A percentile compares a stretch with the other conserved stretches of the same genome.
These are phyloP conservation scores for Sideroxylon spinosum DNA, from an alignment of 179 eudicot genomes.

Conservation along the genomic window DNA sequence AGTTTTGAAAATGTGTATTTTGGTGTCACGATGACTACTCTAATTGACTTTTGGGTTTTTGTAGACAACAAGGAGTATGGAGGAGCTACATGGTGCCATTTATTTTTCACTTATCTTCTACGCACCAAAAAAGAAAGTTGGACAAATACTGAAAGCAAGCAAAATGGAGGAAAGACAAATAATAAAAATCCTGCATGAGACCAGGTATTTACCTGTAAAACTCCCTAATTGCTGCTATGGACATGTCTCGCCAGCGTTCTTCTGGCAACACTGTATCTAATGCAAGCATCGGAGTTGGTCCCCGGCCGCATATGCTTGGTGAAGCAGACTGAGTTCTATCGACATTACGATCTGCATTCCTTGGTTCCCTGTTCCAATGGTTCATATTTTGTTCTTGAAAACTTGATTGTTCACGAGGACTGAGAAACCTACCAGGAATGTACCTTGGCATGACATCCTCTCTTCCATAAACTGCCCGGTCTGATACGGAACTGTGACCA, in stretches of 20 bases:
- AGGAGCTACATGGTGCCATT: not conserved
- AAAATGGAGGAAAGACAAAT: not conserved
- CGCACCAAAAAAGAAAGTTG: not conserved
- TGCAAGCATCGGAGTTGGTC: conserved; percentile 25
- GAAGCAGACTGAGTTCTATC: conserved; percentile 46
- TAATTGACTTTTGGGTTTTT: not conserved
- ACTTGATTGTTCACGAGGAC: conserved; percentile 42
- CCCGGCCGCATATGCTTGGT: conserved; percentile 34
- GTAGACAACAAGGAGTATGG: not conserved
- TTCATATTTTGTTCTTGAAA: conserved; percentile 31
- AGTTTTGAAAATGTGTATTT: not conserved
- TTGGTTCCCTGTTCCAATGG: conserved; percentile 42
- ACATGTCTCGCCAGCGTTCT: conserved; percentile 59
- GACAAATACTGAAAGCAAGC: not conserved
- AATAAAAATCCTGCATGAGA: conserved; percentile 4
- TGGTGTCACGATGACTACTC: not conserved
- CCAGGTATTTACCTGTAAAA: conserved; percentile 60
- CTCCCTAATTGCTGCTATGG: conserved; percentile 71
- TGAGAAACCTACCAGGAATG: conserved; percentile 37
- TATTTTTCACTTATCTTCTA: not conserved
- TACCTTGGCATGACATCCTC: conserved; percentile 44
- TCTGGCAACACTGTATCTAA: conserved; percentile 57
- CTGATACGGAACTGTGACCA: conserved; percentile 50
- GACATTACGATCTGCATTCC: conserved; percentile 35
- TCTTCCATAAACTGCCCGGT: conserved; percentile 39